Percentiles rank a stretch among this genome's conserved stretches.
Conservation (phyloP, 1,139 yeast genomes). For the Suhomyces bolitotheri region DNA sequence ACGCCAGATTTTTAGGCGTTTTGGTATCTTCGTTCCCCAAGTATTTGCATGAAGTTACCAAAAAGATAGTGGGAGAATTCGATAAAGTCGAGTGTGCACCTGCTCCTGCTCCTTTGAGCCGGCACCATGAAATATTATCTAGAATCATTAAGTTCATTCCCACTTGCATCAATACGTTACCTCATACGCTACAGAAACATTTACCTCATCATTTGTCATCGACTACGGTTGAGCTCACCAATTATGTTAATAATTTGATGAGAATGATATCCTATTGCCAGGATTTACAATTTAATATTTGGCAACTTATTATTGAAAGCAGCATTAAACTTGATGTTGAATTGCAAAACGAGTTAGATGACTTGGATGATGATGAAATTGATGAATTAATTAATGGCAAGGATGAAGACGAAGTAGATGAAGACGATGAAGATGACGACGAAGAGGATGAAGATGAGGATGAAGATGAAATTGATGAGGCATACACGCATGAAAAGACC, state of each 20-base stretch:
- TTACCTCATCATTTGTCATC: slow-evolving; percentile 82
- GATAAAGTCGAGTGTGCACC: slow-evolving; percentile 17
- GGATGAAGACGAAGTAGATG: slow-evolving; percentile 41
- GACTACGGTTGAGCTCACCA: slow-evolving; percentile 51
- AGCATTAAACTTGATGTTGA: slow-evolving; percentile 92
- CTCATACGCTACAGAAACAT: slow-evolving; percentile 52
- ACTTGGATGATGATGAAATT: slow-evolving; percentile 72
- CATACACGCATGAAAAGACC: slow-evolving; percentile 23
- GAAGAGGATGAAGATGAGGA: slow-evolving; percentile 25
- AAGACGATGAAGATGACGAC: slow-evolving; percentile 28
- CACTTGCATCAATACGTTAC: slow-evolving; percentile 69
- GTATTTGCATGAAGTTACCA: slow-evolving; percentile 84
- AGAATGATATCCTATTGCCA: slow-evolving; percentile 64
- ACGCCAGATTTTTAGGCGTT: slow-evolving; percentile 69
- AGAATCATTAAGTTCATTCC: slow-evolving; percentile 75
- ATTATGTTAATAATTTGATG: slow-evolving; percentile 68
- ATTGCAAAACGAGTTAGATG: slow-evolving; percentile 83
- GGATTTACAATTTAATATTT: slow-evolving; percentile 69
- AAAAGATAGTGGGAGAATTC: slow-evolving; percentile 64
- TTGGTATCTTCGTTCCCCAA: slow-evolving; percentile 84
- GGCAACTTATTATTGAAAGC: slow-evolving; percentile 80
- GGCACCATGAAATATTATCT: slow-evolving; percentile 68
- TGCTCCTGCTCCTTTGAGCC: slow-evolving; percentile 24
- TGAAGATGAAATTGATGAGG: slow-evolving; percentile 19
- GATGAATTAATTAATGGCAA: slow-evolving; percentile 60